A percentile compares a stretch with the other conserved stretches of the same genome.
Conservation (phyloP, 1,284 basidiomycete genomes). For the Puccinia coronata region DNA sequence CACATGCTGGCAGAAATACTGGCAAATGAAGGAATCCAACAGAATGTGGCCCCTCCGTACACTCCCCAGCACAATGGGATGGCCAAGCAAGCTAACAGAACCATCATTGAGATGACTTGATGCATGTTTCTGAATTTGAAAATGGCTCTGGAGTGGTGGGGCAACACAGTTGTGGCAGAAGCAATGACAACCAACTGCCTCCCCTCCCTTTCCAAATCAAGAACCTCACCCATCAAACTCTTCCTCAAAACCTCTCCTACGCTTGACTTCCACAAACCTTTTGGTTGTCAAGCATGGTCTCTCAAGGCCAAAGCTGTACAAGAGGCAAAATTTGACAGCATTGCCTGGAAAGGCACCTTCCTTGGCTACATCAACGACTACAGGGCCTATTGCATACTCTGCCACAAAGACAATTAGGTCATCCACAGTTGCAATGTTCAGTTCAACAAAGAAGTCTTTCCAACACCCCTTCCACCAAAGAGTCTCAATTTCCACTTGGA, state of each 20-base stretch:
- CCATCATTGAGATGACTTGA: background rate
- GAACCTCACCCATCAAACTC: background rate
- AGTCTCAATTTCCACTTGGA: background rate
- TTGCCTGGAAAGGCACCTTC: background rate
- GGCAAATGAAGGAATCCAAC: background rate
- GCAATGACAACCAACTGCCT: background rate
- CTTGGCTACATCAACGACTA: background rate
- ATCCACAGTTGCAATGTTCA: background rate
- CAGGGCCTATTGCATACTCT: background rate
- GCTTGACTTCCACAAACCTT: background rate
- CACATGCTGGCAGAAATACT: background rate
- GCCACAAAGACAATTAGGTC: background rate
- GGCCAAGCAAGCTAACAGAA: constrained; percentile 11
- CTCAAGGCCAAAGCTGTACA: background rate
- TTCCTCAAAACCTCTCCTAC: background rate
- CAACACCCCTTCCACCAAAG: background rate
- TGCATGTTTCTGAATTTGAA: background rate
- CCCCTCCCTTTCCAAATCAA: background rate
- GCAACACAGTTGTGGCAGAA: background rate
- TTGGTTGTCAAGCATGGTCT: background rate
- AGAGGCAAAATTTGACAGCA: background rate
- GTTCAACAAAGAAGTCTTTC: background rate
- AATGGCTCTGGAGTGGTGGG: background rate
- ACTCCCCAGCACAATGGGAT: constrained; percentile 9
- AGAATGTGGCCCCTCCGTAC: constrained; percentile 6